A percentile compares a stretch with the other conserved stretches of the same genome.
phyloP scores from a whole-genome alignment of 179 eudicot genomes.

The Gypsophila paniculata region DNA sequence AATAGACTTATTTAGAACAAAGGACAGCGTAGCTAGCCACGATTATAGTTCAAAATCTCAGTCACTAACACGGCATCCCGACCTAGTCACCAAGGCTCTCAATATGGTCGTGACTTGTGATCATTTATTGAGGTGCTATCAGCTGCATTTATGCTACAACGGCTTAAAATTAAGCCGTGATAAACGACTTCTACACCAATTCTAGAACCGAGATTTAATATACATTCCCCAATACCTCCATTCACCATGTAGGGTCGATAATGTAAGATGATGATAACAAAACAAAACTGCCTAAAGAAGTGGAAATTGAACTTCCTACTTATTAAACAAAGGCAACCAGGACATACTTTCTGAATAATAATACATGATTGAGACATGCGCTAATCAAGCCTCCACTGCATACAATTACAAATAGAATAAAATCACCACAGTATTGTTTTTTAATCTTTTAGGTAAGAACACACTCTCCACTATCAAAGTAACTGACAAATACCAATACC shows the following conservation, averaged over 20 bases:
- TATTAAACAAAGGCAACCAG: conserved; percentile 5
- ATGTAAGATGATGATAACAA: neutral
- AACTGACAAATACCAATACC: conserved; percentile 8
- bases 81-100: neutral
- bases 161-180: too few species aligned
- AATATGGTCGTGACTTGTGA: too few species aligned
- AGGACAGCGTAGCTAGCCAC: neutral
- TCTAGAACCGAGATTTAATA: neutral
- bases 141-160: too few species aligned
- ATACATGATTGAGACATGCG: neutral
- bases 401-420: neutral
- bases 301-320: conserved; percentile 12
- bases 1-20: neutral
- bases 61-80: neutral
- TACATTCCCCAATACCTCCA: neutral
- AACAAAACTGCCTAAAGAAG: neutral
- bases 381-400: conserved; percentile 3
- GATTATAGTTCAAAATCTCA: too few species aligned
- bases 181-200: too few species aligned
- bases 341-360: neutral
- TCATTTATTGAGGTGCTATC: too few species aligned
- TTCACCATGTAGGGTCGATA: neutral
- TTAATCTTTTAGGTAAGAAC: conserved; percentile 3
- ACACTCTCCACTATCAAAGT: conserved; percentile 2
- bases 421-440: neutral